These are phyloP conservation scores for Eimeria mitis DNA, from an alignment of 169 alveolate genomes.

Conservation along the genomic window DNA sequence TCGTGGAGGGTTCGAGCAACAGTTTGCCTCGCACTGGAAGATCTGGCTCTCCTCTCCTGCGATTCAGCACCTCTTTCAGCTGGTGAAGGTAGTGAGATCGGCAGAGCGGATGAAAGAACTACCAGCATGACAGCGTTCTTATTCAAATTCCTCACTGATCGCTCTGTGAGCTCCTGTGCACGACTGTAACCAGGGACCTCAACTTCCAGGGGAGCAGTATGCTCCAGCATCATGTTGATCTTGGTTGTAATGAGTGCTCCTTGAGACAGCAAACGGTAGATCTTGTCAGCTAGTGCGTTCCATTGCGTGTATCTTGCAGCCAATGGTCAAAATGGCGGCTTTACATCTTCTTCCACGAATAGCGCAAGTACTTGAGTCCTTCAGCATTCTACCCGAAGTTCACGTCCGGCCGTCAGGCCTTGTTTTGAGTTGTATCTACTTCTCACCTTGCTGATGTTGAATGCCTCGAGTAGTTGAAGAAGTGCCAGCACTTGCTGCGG, in stretches of 20 bases:
- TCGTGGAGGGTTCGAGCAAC: constrained; percentile 74
- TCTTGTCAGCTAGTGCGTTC: background rate
- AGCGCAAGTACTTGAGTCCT: constrained; percentile 14
- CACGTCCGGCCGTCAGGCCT: background rate
- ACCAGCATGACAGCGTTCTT: constrained; percentile 27
- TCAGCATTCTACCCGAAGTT: background rate
- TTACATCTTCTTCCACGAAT: constrained; percentile 46
- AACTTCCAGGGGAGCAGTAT: background rate
- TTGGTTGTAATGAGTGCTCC: background rate
- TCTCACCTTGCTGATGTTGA: background rate
- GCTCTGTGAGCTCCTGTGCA: constrained; percentile 39
- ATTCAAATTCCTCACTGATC: constrained; percentile 53
- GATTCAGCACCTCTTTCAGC: background rate
- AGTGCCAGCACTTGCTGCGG: background rate
- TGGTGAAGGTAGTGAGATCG: constrained; percentile 1
- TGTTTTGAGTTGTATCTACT: background rate
- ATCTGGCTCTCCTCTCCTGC: constrained; percentile 14
- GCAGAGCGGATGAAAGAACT: background rate
- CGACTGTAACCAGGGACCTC: background rate
- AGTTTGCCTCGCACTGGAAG: constrained; percentile 72
- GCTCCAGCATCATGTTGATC: background rate
- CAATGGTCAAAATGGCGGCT: constrained; percentile 70
- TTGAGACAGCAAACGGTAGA: background rate
- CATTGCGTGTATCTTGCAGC: constrained; percentile 27
- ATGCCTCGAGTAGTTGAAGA: background rate